Conservation (phyloP, 371 early-diverging fungal species). For the Mucor circinelloides region DNA sequence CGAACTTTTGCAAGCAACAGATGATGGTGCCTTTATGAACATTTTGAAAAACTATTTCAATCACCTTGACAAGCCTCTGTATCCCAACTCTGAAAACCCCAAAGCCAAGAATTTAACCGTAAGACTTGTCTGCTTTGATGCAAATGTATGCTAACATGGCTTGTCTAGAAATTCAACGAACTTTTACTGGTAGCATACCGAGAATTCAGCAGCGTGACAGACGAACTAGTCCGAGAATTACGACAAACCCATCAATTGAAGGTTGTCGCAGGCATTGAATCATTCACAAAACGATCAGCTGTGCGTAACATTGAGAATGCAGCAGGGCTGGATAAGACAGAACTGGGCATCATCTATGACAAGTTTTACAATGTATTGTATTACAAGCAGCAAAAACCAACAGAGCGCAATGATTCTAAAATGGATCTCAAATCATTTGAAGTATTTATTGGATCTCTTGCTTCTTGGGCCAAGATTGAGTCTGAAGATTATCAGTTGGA, state of each 20-base stretch:
- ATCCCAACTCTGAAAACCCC: slow-evolving; percentile 59
- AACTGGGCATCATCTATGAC: slow-evolving; percentile 87
- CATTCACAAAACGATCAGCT: slow-evolving; percentile 88
- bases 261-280: slow-evolving; percentile 94
- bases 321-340: slow-evolving; percentile 81
- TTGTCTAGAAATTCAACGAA: slow-evolving; percentile 82
- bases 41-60: slow-evolving; percentile 76
- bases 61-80: slow-evolving; percentile 67
- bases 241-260: slow-evolving; percentile 90
- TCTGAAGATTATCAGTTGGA: slow-evolving; percentile 29
- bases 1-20: slow-evolving; percentile 77
- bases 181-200: slow-evolving; percentile 89
- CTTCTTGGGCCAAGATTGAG: slow-evolving; percentile 56
- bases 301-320: slow-evolving; percentile 79
- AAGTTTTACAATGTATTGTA: slow-evolving; percentile 84
- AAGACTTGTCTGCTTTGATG: background rate
- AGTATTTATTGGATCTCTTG: slow-evolving; percentile 57
- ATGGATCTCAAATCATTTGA: slow-evolving; percentile 71
- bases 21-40: slow-evolving; percentile 92
- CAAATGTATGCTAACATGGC: background rate
- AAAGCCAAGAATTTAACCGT: slow-evolving; percentile 66
- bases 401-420: slow-evolving; percentile 45
- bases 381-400: slow-evolving; percentile 53
- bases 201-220: slow-evolving; percentile 86
- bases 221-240: slow-evolving; percentile 78